phyloP scores from a whole-genome alignment of 1,284 basidiomycete species.

The Apiotrichum sp. region DNA sequence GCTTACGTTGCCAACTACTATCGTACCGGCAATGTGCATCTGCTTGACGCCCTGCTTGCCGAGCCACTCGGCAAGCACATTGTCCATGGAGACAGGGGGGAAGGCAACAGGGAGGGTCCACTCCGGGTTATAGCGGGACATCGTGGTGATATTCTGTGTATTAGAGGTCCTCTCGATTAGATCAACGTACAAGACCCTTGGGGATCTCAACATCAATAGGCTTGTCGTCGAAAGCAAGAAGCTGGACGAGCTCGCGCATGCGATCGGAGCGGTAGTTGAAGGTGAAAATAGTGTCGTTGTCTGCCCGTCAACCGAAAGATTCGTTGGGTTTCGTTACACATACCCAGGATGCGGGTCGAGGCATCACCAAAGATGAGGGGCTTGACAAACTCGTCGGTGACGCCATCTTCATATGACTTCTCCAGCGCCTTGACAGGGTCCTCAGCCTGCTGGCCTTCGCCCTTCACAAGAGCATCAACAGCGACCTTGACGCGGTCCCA shows the following conservation, averaged over 20 bases:
- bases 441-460: slow-evolving; percentile 60
- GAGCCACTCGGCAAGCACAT: slow-evolving; percentile 86
- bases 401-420: slow-evolving; percentile 66
- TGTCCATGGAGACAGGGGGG: slow-evolving; percentile 82
- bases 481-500: slow-evolving; percentile 88
- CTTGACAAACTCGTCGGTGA: slow-evolving; percentile 89
- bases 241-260: slow-evolving; percentile 77
- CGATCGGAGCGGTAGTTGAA: slow-evolving; percentile 95
- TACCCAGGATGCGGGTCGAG: slow-evolving; percentile 72
- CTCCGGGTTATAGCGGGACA: slow-evolving; percentile 85
- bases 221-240: slow-evolving; percentile 72
- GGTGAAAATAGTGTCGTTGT: slow-evolving; percentile 74
- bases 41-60: slow-evolving; percentile 70
- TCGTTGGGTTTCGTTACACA: slow-evolving; percentile 10
- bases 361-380: slow-evolving; percentile 78
- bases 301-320: slow-evolving; percentile 29
- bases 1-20: background rate
- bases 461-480: slow-evolving; percentile 70
- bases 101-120: slow-evolving; percentile 82
- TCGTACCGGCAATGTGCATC: slow-evolving; percentile 70
- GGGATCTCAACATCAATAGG: slow-evolving; percentile 76
- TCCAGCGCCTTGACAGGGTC: slow-evolving; percentile 64
- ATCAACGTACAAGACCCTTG: slow-evolving; percentile 60
- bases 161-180: background rate
- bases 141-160: slow-evolving; percentile 70